These are phyloP conservation scores for Periconia macrospinosa DNA, from an alignment of 2,329 filamentous ascomycete species.

Conservation along the genomic window DNA sequence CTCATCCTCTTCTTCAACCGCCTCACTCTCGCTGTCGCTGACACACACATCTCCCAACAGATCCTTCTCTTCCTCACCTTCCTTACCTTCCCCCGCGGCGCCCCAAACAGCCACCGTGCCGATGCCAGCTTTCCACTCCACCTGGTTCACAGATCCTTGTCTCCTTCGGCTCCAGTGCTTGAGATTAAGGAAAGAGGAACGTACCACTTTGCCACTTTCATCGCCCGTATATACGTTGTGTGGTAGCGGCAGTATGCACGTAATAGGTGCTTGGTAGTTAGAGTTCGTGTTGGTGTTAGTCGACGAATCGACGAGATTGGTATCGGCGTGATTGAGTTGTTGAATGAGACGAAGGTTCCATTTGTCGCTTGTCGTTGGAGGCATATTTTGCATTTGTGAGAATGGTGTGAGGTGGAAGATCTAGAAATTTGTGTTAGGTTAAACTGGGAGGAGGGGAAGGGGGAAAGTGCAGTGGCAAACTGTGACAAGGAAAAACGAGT, in stretches of 20 bases:
- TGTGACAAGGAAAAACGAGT: neutral
- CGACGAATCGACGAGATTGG: conserved; percentile 58
- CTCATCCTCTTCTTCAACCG: neutral
- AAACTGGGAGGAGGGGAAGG: neutral
- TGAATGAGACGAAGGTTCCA: conserved; percentile 82
- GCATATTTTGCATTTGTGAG: conserved; percentile 44
- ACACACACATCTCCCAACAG: neutral
- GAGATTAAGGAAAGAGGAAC: conserved; percentile 14
- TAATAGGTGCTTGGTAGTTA: conserved; percentile 69
- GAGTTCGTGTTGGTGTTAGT: conserved; percentile 42
- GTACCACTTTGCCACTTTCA: conserved; percentile 78
- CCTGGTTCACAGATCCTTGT: conserved; percentile 9
- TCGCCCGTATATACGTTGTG: conserved; percentile 90
- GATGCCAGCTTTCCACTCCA: conserved; percentile 16
- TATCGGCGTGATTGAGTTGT: conserved; percentile 77
- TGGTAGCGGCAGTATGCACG: conserved; percentile 81
- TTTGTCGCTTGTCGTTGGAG: conserved; percentile 52
- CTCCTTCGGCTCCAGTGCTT: conserved; percentile 9
- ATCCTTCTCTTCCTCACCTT: neutral
- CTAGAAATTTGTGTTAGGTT: conserved; percentile 27
- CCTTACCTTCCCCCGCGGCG: neutral
- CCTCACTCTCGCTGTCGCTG: neutral
- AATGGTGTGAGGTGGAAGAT: conserved; percentile 60
- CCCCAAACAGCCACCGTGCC: conserved; percentile 6
- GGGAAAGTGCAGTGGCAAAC: conserved; percentile 9